Percentiles rank a stretch among this genome's conserved stretches.
These are phyloP conservation scores for Adansonia grandidieri DNA, from an alignment of 441 rosid genomes.

Conservation along the genomic window DNA sequence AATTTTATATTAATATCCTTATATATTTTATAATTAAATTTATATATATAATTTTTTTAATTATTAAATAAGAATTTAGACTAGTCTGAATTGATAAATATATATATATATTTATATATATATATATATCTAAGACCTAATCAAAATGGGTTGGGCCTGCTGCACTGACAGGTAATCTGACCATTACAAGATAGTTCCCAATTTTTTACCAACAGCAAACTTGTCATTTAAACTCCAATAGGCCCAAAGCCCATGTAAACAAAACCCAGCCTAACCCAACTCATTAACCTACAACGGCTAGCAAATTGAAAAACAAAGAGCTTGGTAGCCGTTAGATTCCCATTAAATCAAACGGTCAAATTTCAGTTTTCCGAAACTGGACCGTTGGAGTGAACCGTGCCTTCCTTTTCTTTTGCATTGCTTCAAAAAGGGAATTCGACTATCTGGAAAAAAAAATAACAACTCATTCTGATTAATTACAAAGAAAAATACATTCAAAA, in stretches of 20 bases:
- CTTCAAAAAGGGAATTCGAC: constrained; percentile 27
- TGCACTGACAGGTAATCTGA: too few relatives aligned
- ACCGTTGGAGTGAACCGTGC: constrained; percentile 40
- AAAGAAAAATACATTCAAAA: background rate
- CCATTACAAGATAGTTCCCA: too few relatives aligned
- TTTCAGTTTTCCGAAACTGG: constrained; percentile 19
- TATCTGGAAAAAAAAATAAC: background rate
- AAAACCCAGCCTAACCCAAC: background rate
- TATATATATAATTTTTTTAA: too few relatives aligned
- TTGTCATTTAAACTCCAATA: background rate
- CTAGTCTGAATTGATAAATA: too few relatives aligned
- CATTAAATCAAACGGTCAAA: constrained; percentile 35
- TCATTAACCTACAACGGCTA: constrained; percentile 28
- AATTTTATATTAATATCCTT: too few relatives aligned
- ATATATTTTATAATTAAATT: too few relatives aligned
- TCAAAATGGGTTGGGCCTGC: too few relatives aligned
- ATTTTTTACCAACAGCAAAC: too few relatives aligned
- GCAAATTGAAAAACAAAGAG: constrained; percentile 23
- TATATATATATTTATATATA: too few relatives aligned
- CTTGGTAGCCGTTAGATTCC: constrained; percentile 37
- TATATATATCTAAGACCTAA: too few relatives aligned
- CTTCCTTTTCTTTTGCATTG: background rate
- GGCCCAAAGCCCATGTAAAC: background rate
- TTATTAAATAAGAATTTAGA: too few relatives aligned
- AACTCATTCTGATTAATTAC: too few relatives aligned